Base-by-base conservation (phyloP, 805 yeast species). In the Vanderwaltozyma tropicalis region DNA sequence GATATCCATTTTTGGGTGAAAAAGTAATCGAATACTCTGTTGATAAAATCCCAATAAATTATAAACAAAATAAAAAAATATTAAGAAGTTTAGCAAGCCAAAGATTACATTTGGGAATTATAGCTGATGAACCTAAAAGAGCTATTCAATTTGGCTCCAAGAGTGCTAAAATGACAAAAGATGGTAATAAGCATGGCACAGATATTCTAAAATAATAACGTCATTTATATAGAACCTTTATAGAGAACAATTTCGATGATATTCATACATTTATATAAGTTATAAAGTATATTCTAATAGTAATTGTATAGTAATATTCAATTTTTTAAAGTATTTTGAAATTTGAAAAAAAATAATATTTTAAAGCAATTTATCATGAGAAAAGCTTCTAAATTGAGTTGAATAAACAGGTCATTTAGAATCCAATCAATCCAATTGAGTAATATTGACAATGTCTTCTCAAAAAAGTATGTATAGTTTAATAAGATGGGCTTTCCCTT, bases 81-180 rank as follows among this genome's bases (percentile, higher is more conserved):
- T 60, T 92, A 30, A 60, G 97, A 34, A 58, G 63, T 34, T 51
- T 83, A 7, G 96, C 96, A 0, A 31, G 31, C 13, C 46, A 45
- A 0, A 55, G 49, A 0, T 46, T 80, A 15, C 71, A 69, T 0
- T 53, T 85, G 25, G 54, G 45, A 0, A 69, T 68, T 55, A 92
- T 87, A 0, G 62, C 76, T 14, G 64, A 67, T 17, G 97, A 92
- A 53, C 75, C 81, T 1, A 92, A 92, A 54, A 67, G 99, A 33
- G 99, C 99, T 0, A 87, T 92, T 42, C 98, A 92, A 54, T 92
- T 92, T 59, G 99, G 99, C 0, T 84, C 97, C 0, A 78, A 82
- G 45, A 80, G 95, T 53, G 98, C 99, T 1, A 94, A 89, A 58
- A 76, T 92, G 80, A 68, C 76, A 3, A 89, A 89, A 1, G 74